Evolutionary conservation across 768 basidiomycete species (phyloP).

Genomic region (Pholiota microspora): DNA sequence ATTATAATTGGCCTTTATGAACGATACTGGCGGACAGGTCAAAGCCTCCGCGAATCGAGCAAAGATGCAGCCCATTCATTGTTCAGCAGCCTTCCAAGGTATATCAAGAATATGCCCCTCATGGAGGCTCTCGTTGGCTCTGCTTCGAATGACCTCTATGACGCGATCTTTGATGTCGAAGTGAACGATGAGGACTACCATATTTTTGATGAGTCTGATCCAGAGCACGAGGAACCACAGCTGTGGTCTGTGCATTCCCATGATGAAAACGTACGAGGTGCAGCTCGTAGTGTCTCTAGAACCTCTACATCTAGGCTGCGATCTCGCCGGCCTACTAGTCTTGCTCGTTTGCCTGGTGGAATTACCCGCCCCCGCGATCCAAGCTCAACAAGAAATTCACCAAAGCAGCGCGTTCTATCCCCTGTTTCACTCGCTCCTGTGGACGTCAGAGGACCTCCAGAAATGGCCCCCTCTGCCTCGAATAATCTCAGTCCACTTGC

Average conservation of each 20-base stretch:
- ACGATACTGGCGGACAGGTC: conserved; percentile 57
- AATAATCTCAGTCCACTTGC: conserved; percentile 46
- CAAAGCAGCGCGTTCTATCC: conserved; percentile 16
- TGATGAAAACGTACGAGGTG: conserved; percentile 28
- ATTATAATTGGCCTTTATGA: conserved; percentile 79
- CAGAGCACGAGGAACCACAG: conserved; percentile 39
- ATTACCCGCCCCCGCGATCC: neutral
- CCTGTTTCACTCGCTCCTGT: conserved; percentile 17
- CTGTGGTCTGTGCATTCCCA: conserved; percentile 38
- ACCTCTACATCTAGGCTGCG: conserved; percentile 23
- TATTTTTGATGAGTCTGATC: conserved; percentile 49
- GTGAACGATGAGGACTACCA: conserved; percentile 39
- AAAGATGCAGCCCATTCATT: conserved; percentile 52
- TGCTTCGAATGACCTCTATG: conserved; percentile 62
- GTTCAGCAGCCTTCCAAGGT: conserved; percentile 65
- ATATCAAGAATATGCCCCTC: conserved; percentile 71
- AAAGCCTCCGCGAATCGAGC: conserved; percentile 48
- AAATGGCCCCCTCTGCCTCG: conserved; percentile 16
- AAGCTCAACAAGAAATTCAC: conserved; percentile 18
- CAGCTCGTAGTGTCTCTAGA: conserved; percentile 8
- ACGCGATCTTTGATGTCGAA: conserved; percentile 78
- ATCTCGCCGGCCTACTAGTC: conserved; percentile 23
- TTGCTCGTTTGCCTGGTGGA: conserved; percentile 8
- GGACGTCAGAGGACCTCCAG: conserved; percentile 15
- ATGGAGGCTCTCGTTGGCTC: conserved; percentile 78